phyloP scores from a whole-genome alignment of 495 filamentous ascomycete genomes.

The Penicillium flavigenum region DNA sequence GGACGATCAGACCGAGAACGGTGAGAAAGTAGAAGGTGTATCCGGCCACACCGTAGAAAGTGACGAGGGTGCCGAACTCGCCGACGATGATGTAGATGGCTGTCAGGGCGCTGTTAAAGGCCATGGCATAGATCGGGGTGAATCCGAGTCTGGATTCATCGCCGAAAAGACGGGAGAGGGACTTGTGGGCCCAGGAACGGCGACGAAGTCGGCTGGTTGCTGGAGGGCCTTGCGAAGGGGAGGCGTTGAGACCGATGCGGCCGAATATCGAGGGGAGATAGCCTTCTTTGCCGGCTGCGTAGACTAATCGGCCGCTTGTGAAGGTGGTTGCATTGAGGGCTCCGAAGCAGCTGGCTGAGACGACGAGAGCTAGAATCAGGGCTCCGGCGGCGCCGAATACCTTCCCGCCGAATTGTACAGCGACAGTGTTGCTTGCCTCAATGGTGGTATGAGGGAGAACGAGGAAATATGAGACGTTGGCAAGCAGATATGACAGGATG shows the following conservation, averaged over 20 bases:
- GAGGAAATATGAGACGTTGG: slow-evolving; percentile 90
- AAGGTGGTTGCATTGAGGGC: slow-evolving; percentile 94
- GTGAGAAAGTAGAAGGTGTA: slow-evolving; percentile 97
- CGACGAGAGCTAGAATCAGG: slow-evolving; percentile 82
- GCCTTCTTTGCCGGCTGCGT: slow-evolving; percentile 92
- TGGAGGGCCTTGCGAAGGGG: slow-evolving; percentile 28
- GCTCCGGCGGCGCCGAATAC: slow-evolving; percentile 85
- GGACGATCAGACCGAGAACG: slow-evolving; percentile 86
- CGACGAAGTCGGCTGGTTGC: slow-evolving; percentile 50
- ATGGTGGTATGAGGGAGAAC: slow-evolving; percentile 82
- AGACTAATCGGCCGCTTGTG: slow-evolving; percentile 86
- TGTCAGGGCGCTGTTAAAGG: slow-evolving; percentile 73
- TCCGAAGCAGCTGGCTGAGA: slow-evolving; percentile 85
- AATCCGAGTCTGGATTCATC: slow-evolving; percentile 61
- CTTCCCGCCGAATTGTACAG: slow-evolving; percentile 86
- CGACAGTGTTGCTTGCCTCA: slow-evolving; percentile 84
- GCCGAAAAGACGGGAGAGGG: slow-evolving; percentile 57
- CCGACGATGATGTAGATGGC: slow-evolving; percentile 76
- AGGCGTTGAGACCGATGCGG: slow-evolving; percentile 69
- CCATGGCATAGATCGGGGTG: slow-evolving; percentile 88
- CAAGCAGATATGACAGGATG: slow-evolving; percentile 83
- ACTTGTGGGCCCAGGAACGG: slow-evolving; percentile 57
- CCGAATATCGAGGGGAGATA: slow-evolving; percentile 85
- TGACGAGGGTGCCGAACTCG: slow-evolving; percentile 87
- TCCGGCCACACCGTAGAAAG: slow-evolving; percentile 94